phyloP scores from a whole-genome alignment of 148 eudicot species.

The Chenopodium berlandieri region DNA sequence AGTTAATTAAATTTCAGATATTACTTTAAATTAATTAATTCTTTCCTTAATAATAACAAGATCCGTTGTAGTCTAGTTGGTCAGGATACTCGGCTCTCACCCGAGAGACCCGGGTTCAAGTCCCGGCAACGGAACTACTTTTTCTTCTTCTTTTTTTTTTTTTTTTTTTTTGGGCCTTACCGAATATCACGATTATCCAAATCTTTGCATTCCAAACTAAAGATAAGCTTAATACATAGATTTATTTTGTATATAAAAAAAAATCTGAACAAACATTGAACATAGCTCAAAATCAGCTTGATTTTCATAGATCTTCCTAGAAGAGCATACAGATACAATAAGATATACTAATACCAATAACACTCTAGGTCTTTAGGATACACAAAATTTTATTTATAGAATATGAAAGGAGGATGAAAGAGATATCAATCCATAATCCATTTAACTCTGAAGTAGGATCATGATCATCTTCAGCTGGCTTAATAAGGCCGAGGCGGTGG shows the following conservation, averaged over 20 bases:
- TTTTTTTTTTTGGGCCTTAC: neutral
- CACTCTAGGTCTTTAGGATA: neutral
- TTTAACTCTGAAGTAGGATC: neutral
- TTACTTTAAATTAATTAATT: too few relatives aligned
- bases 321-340: neutral
- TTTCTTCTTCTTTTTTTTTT: too few relatives aligned
- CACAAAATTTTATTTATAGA: slow-evolving; percentile 5
- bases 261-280: neutral
- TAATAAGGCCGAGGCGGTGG: slow-evolving; percentile 22
- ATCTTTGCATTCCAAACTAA: neutral
- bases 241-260: neutral
- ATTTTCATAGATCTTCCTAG: neutral
- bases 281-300: neutral
- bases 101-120: slow-evolving; percentile 98
- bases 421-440: neutral
- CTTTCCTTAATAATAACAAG: too few relatives aligned
- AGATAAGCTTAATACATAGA: neutral
- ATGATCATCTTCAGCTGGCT: neutral
- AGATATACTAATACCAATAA: neutral
- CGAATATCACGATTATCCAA: too few relatives aligned
- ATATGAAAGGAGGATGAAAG: neutral
- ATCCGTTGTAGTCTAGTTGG: slow-evolving; percentile 98
- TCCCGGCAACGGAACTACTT: slow-evolving; percentile 82
- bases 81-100: slow-evolving; percentile 99
- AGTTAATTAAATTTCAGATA: too few relatives aligned